Base-by-base conservation (phyloP, 306 rosid genomes). In the Echinosophora koreensis region DNA sequence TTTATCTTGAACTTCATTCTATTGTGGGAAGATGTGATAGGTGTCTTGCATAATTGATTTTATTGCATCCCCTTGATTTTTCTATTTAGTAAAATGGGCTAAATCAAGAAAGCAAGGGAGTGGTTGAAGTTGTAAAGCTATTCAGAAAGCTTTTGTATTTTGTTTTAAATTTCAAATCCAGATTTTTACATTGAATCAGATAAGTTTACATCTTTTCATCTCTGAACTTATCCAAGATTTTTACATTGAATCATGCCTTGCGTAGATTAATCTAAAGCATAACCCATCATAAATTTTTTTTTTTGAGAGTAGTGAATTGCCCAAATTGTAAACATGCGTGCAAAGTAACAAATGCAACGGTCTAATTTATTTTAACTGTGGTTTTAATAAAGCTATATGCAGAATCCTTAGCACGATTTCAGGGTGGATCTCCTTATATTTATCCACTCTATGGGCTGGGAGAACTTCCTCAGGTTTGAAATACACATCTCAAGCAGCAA, bases 391-490 rank as follows among this genome's bases (percentile, higher is more conserved):
- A 86, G 92, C 82, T 88, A 70, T 88, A 88, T 80, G 92, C 89
- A 73, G 92, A 86, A 76, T 88, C 92, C 47, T 69, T 88, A 85
- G 92, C 92, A 38, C 88, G 92, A 4, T 84, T 88, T 69, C 88
- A 69, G 71, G 92, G 92, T 44, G 88, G 88, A 69, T 88, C 92
- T 69, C 88, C 92, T 12, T 86, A 88, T 66, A 86, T 88, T 64
- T 88, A 88, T 84, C 92, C 89, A 22, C 86, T 88, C n/a, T 88
- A 88, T 59, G 89, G 92, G 18, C 82, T 88, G 54, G 92, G 89
- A 72, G 92, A 88, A 80, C 76, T 88, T 74, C 88, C 89, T 66
- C 88, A 86, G 89, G 89, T 84, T 71, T 67, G 80, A 38, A 16
- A 73, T 35, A 55, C 64, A 63, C 52, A 27, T 37, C 77, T 58